These are phyloP conservation scores for Pseudocohnilembus persalinus DNA, from an alignment of 169 alveolate species.

Conservation along the genomic window DNA sequence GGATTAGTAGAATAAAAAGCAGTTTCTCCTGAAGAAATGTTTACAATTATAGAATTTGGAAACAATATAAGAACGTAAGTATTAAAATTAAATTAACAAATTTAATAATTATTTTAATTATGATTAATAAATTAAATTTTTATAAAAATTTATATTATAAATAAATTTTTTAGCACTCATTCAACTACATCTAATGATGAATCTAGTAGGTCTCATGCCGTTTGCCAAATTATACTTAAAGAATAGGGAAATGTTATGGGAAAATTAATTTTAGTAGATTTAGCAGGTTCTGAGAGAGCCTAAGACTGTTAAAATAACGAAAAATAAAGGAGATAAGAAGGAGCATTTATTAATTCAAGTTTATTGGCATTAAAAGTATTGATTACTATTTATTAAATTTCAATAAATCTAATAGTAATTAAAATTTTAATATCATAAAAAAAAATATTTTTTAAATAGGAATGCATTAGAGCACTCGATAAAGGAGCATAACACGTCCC, in stretches of 20 bases:
- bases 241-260: slow-evolving; percentile 54
- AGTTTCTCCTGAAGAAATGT: slow-evolving; percentile 10
- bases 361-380: slow-evolving; percentile 59
- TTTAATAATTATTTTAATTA: not conserved
- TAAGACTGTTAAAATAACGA: slow-evolving; percentile 80
- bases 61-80: slow-evolving; percentile 13
- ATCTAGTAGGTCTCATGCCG: slow-evolving; percentile 83
- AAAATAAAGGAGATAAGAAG: slow-evolving; percentile 78
- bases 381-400: not conserved
- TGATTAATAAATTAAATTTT: not conserved
- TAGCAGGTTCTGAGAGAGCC: slow-evolving; percentile 90
- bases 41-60: slow-evolving; percentile 17
- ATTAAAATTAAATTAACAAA: not conserved
- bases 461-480: slow-evolving; percentile 85
- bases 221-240: slow-evolving; percentile 70
- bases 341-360: slow-evolving; percentile 85
- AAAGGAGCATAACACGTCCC: slow-evolving; percentile 75
- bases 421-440: not conserved
- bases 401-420: no score
- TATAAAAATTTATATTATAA: not conserved
- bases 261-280: slow-evolving; percentile 78
- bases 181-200: slow-evolving; percentile 84
- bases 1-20: slow-evolving; percentile 20
- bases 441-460: slow-evolving; percentile 51
- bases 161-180: slow-evolving; percentile 60